Conservation (phyloP, 768 basidiomycete genomes). For the Phylloporus sp. region DNA sequence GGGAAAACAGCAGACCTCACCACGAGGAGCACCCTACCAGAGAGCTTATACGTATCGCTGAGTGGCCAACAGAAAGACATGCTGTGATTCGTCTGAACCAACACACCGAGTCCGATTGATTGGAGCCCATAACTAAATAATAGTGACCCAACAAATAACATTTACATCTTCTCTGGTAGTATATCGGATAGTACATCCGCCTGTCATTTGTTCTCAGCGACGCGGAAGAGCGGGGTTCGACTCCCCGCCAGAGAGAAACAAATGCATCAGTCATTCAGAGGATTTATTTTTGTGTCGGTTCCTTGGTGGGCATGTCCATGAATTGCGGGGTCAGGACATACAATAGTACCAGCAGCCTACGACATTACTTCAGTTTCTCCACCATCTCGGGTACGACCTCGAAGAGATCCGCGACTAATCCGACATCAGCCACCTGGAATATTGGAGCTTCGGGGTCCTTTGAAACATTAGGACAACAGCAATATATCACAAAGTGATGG, state of each 20-base stretch:
- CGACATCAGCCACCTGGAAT: conserved; percentile 96
- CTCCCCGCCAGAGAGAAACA: conserved; percentile 41
- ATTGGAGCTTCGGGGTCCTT: conserved; percentile 98
- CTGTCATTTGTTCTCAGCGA: conserved; percentile 31
- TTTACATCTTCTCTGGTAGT: conserved; percentile 36
- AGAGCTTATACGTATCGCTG: conserved; percentile 18
- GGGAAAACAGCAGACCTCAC: conserved; percentile 13
- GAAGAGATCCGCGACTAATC: conserved; percentile 91
- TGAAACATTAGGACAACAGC: conserved; percentile 11
- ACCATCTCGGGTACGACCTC: conserved; percentile 88
- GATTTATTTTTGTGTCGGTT: not conserved
- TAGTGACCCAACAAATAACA: not conserved
- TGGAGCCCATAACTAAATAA: not conserved
- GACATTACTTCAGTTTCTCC: conserved; percentile 69
- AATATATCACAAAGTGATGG: not conserved
- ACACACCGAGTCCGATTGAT: too few species aligned
- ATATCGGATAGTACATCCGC: conserved; percentile 53
- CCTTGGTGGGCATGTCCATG: too few species aligned
- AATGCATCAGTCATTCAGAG: too few species aligned
- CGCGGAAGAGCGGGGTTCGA: conserved; percentile 45
- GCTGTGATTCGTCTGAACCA: not conserved
- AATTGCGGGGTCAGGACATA: not conserved
- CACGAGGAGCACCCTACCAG: conserved; percentile 30
- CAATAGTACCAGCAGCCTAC: conserved; percentile 1
- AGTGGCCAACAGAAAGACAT: conserved; percentile 34